A percentile compares a stretch with the other conserved stretches of the same genome.
These are phyloP conservation scores for Arthromyces matolae DNA, from an alignment of 768 basidiomycete genomes.

Conservation along the genomic window DNA sequence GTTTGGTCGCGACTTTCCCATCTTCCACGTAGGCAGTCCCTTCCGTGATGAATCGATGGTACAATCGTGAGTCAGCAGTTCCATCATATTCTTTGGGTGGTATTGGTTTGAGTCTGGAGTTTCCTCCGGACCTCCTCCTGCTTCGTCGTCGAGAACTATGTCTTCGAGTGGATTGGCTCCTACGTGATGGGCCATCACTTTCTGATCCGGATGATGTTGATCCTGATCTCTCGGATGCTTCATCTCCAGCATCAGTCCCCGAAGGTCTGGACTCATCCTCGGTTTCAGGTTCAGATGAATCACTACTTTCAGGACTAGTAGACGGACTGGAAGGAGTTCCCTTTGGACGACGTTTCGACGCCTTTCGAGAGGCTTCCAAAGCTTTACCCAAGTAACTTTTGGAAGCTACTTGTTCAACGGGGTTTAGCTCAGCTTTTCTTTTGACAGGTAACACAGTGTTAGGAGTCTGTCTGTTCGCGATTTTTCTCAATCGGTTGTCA, in stretches of 20 bases:
- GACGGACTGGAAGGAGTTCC: not conserved
- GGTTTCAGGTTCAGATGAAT: too few relatives aligned
- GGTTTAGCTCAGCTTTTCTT: not conserved
- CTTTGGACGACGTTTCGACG: not conserved
- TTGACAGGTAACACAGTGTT: not conserved
- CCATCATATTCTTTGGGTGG: constrained; percentile 26
- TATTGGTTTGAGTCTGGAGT: not conserved
- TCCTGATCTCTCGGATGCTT: not conserved
- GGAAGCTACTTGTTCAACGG: not conserved
- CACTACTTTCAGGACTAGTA: not conserved
- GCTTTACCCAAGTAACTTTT: not conserved
- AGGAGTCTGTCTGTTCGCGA: not conserved
- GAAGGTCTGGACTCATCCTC: not conserved
- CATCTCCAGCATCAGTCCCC: not conserved
- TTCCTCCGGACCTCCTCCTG: too few relatives aligned
- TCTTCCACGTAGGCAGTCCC: constrained; percentile 20
- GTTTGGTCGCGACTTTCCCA: constrained; percentile 10
- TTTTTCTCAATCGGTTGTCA: not conserved
- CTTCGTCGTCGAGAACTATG: not conserved
- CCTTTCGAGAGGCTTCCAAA: not conserved
- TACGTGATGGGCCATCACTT: not conserved
- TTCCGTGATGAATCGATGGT: constrained; percentile 25
- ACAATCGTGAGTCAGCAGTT: constrained; percentile 15
- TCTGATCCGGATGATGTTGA: not conserved
- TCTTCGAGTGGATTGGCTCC: not conserved